phyloP scores from a whole-genome alignment of 805 yeast genomes.

The Zygoascus biomembranicola region DNA sequence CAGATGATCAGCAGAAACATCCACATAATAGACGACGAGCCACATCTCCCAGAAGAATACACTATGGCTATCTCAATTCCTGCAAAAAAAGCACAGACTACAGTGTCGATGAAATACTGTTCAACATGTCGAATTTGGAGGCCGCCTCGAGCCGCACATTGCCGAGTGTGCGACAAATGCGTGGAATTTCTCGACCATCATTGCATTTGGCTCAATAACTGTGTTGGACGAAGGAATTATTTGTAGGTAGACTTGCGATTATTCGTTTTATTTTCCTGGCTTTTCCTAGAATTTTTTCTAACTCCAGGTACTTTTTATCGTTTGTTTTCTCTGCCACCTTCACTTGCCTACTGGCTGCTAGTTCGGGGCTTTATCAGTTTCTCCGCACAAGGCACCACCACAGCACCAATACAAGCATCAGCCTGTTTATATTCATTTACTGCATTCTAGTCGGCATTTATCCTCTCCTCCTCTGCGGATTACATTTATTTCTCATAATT shows the following conservation, averaged over 20 bases:
- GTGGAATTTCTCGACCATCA: slow-evolving; percentile 64
- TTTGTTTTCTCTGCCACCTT: slow-evolving; percentile 38
- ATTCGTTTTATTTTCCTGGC: not conserved
- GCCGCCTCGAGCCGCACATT: slow-evolving; percentile 69
- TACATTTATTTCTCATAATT: slow-evolving; percentile 47
- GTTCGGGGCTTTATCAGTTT: slow-evolving; percentile 29
- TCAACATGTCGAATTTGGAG: slow-evolving; percentile 64
- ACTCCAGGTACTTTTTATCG: slow-evolving; percentile 16
- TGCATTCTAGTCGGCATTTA: slow-evolving; percentile 41
- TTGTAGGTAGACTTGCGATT: slow-evolving; percentile 36
- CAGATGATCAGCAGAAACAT: slow-evolving; percentile 49
- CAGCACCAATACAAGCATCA: slow-evolving; percentile 29
- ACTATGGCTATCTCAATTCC: slow-evolving; percentile 44
- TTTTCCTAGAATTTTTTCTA: not conserved
- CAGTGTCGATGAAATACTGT: slow-evolving; percentile 50
- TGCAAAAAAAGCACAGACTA: slow-evolving; percentile 21
- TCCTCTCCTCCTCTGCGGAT: slow-evolving; percentile 44
- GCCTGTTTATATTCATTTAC: slow-evolving; percentile 47
- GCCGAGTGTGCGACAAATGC: slow-evolving; percentile 61
- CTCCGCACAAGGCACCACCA: slow-evolving; percentile 14
- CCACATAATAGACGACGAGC: slow-evolving; percentile 41
- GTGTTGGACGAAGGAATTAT: slow-evolving; percentile 70
- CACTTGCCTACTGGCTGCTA: slow-evolving; percentile 24
- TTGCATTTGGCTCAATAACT: slow-evolving; percentile 62
- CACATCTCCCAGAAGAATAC: slow-evolving; percentile 49